Conservation (phyloP, 1,284 basidiomycete genomes). For the Apiotrichum mycotoxinovorans region DNA sequence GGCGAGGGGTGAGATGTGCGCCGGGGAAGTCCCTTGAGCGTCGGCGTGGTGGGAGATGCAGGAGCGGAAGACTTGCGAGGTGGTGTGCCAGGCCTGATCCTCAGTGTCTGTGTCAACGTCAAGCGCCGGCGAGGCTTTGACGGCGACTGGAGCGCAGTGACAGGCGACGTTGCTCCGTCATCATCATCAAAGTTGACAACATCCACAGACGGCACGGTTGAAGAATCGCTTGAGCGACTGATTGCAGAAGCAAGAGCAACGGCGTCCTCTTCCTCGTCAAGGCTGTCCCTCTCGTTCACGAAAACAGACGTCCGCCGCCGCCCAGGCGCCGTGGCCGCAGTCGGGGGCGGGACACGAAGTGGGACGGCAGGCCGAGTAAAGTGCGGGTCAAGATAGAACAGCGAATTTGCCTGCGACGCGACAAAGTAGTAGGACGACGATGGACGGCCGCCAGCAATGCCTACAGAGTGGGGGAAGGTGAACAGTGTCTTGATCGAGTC, state of each 20-base stretch:
- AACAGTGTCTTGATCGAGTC: constrained; percentile 87
- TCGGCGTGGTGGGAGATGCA: neutral
- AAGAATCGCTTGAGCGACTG: neutral
- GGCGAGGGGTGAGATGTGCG: constrained; percentile 3
- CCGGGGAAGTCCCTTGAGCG: neutral
- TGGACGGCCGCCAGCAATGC: constrained; percentile 91
- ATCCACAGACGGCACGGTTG: constrained; percentile 25
- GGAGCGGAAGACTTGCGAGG: neutral
- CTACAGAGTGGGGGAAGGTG: constrained; percentile 89
- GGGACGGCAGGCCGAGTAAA: constrained; percentile 78
- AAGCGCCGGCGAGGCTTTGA: neutral
- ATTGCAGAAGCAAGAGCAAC: neutral
- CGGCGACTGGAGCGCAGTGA: neutral
- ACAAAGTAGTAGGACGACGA: constrained; percentile 97
- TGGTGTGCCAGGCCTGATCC: neutral
- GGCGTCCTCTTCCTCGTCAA: constrained; percentile 17
- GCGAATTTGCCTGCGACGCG: constrained; percentile 78
- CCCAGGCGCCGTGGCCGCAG: neutral
- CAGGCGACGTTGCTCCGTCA: neutral
- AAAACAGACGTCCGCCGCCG: neutral
- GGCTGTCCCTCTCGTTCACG: neutral
- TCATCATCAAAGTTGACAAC: constrained; percentile 37
- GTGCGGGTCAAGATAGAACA: constrained; percentile 97
- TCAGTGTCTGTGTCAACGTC: neutral
- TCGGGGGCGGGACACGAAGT: constrained; percentile 60